phyloP scores from a whole-genome alignment of 139 green algal genomes.

The Haematococcus lacustris region DNA sequence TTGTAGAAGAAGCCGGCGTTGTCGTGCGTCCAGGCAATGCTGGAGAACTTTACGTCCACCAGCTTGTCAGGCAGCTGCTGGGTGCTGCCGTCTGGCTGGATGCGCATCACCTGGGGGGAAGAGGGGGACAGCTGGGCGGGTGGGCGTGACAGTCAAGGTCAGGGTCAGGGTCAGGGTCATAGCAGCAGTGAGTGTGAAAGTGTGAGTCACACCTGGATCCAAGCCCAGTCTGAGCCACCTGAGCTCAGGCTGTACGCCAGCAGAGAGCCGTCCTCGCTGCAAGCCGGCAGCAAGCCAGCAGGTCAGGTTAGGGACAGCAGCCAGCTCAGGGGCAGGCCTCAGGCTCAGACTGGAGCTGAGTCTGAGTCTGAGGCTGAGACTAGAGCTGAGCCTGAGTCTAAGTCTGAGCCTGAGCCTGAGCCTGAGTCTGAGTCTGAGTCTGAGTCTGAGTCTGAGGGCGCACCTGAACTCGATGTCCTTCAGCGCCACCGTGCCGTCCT shows the following conservation, averaged over 20 bases:
- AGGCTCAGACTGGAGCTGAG: too few relatives aligned
- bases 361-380: too few relatives aligned
- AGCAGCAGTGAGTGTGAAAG: constrained; percentile 3
- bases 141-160: too few relatives aligned
- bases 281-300: constrained; percentile 20
- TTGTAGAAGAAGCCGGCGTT: constrained; percentile 91
- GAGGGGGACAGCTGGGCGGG: too few relatives aligned
- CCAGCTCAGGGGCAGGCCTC: too few relatives aligned
- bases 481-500: constrained; percentile 37
- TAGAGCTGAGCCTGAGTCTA: too few relatives aligned
- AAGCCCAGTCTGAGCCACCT: constrained; percentile 73
- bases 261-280: constrained; percentile 66
- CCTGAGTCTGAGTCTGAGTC: too few relatives aligned
- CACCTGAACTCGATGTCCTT: neutral
- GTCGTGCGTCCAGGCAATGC: constrained; percentile 83
- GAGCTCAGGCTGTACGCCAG: constrained; percentile 66
- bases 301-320: neutral
- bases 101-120: constrained; percentile 46
- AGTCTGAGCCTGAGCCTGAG: too few relatives aligned
- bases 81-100: constrained; percentile 40
- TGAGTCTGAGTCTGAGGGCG: neutral
- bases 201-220: constrained; percentile 36
- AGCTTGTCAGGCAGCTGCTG: constrained; percentile 66
- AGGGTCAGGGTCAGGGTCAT: too few relatives aligned
- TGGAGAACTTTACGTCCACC: constrained; percentile 77